Base-by-base conservation (phyloP, 2,329 filamentous ascomycete genomes). In the Cadophora sp. region DNA sequence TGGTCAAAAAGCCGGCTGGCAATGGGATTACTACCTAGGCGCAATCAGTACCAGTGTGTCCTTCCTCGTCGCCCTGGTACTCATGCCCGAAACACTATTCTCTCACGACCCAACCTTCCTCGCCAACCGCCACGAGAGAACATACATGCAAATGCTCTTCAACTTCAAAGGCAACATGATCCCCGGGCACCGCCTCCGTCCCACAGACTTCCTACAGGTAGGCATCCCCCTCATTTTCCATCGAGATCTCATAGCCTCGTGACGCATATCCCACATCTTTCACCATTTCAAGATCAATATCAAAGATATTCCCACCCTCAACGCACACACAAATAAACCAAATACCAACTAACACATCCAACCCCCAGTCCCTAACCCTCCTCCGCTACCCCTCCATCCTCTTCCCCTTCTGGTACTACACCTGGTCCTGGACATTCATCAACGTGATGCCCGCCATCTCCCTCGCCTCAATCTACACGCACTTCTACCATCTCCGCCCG, bases 1-100 rank as follows among this genome's bases (percentile, higher is more conserved):
- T 11, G 73, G 73, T 16, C 70, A 75, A 69, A 68, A 71, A 11
- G 67, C 69, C 48, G 73, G 75, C n/a, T 76, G 74, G 76, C 62
- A 71, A 71, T 76, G 75, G 75, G 75, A 77, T 46, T 77, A 77
- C 69, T 76, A 73, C 37, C 67, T 76, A 9, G 75, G 75, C 14
- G 74, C 73, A 11, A 67, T 76, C 62, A 68, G 64, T n/a, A 75
- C 73, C 9, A 40, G 56, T 3, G 16, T 73, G 16, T 74, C 70
- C 24, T 74, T 76, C 51, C 6, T 71, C 7, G 43, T 76, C 43
- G 74, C 76, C 6, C 64, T 77, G n/a, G 73, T 77, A 60, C 73
- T 76, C 60, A 73, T 77, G 59, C 75, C 75, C 8, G 75, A 77
- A 65, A 77, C 75, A 1, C 74, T 76, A 40, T 77, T 76, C 65